Percentiles rank a stretch among this genome's conserved stretches.
Evolutionary conservation across 1,284 basidiomycete species (phyloP).

Genomic region (Rhodotorula mucilaginosa): DNA sequence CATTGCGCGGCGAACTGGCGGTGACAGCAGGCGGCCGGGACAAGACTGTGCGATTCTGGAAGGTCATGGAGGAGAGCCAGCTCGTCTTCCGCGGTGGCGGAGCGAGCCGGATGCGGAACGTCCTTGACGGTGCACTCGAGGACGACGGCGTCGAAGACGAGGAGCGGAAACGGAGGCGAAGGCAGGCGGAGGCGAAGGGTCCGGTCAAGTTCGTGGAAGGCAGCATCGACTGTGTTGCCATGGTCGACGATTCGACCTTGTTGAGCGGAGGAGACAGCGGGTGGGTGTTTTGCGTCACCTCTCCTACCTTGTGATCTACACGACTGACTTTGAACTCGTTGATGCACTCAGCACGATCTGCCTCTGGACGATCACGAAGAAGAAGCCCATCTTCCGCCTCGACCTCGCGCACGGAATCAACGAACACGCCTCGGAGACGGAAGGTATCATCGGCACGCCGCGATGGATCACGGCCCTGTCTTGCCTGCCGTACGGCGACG

Average conservation of each 20-base stretch:
- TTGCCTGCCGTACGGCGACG: constrained; percentile 79
- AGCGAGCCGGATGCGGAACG: constrained; percentile 69
- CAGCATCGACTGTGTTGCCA: constrained; percentile 83
- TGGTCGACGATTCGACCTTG: constrained; percentile 92
- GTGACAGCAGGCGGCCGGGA: constrained; percentile 87
- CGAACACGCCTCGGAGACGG: constrained; percentile 64
- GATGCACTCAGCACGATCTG: constrained; percentile 66
- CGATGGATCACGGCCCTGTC: constrained; percentile 88
- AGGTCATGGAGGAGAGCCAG: constrained; percentile 92
- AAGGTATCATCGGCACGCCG: constrained; percentile 71
- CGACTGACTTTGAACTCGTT: background rate
- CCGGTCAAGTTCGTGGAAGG: constrained; percentile 73
- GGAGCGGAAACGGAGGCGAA: constrained; percentile 48
- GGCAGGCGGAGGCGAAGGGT: constrained; percentile 50
- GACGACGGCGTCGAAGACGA: constrained; percentile 58
- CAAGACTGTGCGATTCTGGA: constrained; percentile 92
- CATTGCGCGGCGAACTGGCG: constrained; percentile 77
- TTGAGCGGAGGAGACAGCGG: constrained; percentile 93
- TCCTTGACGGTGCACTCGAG: constrained; percentile 72
- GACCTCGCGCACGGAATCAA: constrained; percentile 83
- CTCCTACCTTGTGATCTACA: too few species aligned
- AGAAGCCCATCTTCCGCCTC: constrained; percentile 87
- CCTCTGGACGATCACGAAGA: constrained; percentile 90
- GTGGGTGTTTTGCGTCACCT: constrained; percentile 53
- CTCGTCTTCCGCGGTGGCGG: constrained; percentile 93